These are phyloP conservation scores for Gelatoporia subvermispora DNA, from an alignment of 768 basidiomycete genomes.

Conservation along the genomic window DNA sequence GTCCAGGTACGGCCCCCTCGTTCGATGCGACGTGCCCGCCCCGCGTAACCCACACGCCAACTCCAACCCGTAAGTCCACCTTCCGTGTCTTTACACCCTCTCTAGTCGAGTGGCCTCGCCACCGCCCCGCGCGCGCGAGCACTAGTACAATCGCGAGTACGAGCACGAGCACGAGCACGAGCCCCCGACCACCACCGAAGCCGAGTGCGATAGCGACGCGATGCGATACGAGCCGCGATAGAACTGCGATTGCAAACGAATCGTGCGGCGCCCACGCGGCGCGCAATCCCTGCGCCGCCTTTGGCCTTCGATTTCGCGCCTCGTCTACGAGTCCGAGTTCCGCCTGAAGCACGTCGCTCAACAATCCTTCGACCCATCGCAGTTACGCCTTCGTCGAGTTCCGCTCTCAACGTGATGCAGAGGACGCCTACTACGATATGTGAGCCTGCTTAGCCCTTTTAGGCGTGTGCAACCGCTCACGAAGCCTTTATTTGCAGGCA, in stretches of 20 bases:
- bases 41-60: conserved; percentile 72
- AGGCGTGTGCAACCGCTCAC: not conserved
- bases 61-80: conserved; percentile 74
- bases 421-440: conserved; percentile 84
- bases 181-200: too few relatives aligned
- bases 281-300: conserved; percentile 2
- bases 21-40: conserved; percentile 88
- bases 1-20: conserved; percentile 69
- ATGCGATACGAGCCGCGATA: too few relatives aligned
- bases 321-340: conserved; percentile 20
- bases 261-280: conserved; percentile 8
- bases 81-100: conserved; percentile 13
- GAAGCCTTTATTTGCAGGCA: conserved; percentile 45
- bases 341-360: conserved; percentile 49
- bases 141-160: not conserved
- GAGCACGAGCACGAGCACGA: conserved; percentile 10
- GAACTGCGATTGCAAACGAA: conserved; percentile 1
- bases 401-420: conserved; percentile 70
- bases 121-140: conserved; percentile 9
- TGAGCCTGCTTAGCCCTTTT: conserved; percentile 30
- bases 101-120: conserved; percentile 33
- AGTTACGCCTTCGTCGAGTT: conserved; percentile 90
- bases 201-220: too few relatives aligned
- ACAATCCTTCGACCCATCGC: conserved; percentile 39
- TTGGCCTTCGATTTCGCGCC: conserved; percentile 11